These are phyloP conservation scores for Pythium periplocum DNA, from an alignment of 352 stramenopile species.

Conservation along the genomic window DNA sequence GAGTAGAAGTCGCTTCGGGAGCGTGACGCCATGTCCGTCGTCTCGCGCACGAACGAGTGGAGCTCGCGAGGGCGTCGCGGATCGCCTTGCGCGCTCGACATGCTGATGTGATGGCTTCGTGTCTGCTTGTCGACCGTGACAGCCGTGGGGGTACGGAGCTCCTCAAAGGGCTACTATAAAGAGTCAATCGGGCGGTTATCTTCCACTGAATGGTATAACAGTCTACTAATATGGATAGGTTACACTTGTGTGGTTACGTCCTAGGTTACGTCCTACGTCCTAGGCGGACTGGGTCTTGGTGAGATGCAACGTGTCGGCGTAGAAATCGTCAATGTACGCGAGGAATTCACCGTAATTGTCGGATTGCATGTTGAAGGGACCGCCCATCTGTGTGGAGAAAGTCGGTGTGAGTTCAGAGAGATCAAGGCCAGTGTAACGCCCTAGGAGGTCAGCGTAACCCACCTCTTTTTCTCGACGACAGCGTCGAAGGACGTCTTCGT, in stretches of 20 bases:
- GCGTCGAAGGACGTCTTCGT: slow-evolving; percentile 34
- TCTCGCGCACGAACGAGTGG: slow-evolving; percentile 64
- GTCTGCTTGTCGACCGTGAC: neutral
- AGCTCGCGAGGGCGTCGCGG: slow-evolving; percentile 55
- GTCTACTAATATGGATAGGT: too few species aligned
- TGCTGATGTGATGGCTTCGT: slow-evolving; percentile 4
- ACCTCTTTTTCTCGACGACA: slow-evolving; percentile 26
- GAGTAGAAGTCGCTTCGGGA: slow-evolving; percentile 49
- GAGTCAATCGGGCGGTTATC: too few species aligned
- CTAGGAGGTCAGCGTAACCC: neutral
- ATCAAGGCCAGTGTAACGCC: too few species aligned
- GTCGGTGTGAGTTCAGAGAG: too few species aligned
- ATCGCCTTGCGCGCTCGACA: slow-evolving; percentile 31
- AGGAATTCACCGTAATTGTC: slow-evolving; percentile 48
- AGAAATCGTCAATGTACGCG: slow-evolving; percentile 65
- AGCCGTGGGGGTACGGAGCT: neutral
- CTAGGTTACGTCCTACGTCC: neutral
- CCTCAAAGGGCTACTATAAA: too few species aligned
- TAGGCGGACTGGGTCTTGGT: slow-evolving; percentile 14
- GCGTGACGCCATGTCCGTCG: slow-evolving; percentile 26
- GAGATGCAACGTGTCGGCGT: slow-evolving; percentile 32
- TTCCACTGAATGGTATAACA: too few species aligned
- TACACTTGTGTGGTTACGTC: neutral
- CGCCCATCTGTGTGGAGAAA: slow-evolving; percentile 1
- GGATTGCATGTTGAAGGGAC: slow-evolving; percentile 29